A percentile compares a stretch with the other conserved stretches of the same genome.
Conservation (phyloP, 2,329 filamentous ascomycete genomes). For the Pestalotiopsis sp. region DNA sequence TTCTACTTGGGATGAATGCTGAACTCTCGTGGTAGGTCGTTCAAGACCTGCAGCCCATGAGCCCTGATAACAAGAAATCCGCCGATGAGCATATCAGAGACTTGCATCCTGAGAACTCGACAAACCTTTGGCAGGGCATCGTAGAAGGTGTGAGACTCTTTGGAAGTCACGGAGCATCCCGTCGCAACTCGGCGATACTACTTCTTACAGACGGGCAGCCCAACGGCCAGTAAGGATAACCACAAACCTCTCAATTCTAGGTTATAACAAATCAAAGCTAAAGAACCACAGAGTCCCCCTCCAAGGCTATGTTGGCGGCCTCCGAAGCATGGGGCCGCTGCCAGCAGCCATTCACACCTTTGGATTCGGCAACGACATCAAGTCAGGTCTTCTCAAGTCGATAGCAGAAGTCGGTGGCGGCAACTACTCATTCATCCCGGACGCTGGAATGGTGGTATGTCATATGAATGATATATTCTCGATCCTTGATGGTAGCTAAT, state of each 20-base stretch:
- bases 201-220: conserved; percentile 59
- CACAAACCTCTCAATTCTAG: not conserved
- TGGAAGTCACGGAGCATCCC: conserved; percentile 27
- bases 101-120: conserved; percentile 42
- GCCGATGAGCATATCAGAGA: conserved; percentile 44
- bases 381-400: conserved; percentile 59
- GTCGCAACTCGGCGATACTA: conserved; percentile 52
- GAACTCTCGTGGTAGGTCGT: conserved; percentile 33
- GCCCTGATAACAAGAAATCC: conserved; percentile 43
- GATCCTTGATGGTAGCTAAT: not conserved
- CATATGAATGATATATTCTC: not conserved
- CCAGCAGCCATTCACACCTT: conserved; percentile 55
- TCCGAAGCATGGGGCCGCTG: conserved; percentile 43
- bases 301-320: conserved; percentile 57
- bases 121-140: conserved; percentile 64
- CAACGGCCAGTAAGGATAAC: conserved; percentile 48
- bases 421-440: conserved; percentile 64
- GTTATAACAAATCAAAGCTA: not conserved
- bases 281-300: conserved; percentile 41
- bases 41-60: conserved; percentile 52
- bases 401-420: conserved; percentile 61
- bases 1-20: not conserved
- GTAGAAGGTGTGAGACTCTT: conserved; percentile 53
- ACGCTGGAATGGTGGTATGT: conserved; percentile 60
- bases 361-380: conserved; percentile 53